Base-by-base conservation (phyloP, 768 basidiomycete genomes). In the Rhodotorula toruloides region DNA sequence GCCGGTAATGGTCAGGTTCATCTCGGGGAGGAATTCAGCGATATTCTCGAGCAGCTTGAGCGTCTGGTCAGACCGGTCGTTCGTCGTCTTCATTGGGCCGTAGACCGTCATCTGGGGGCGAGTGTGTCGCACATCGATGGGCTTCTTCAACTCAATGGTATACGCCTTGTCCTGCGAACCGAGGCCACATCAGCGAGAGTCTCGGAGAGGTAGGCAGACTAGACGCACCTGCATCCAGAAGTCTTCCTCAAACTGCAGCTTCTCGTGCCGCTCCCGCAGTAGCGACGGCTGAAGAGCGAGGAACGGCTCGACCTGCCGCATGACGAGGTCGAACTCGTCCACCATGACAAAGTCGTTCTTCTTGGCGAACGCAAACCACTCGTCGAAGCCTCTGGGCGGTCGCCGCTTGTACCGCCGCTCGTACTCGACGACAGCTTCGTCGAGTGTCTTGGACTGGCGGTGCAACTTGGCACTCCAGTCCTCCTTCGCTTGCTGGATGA, bases 321-420 rank as follows among this genome's bases (percentile, higher is more conserved):
- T 72, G 52, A 84, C 90, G 58, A 77, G 77, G 70, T 79, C 90
- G 72, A 90, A 97, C 79, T 94, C 84, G 74, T 85, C 84, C 48
- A 88, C 86, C 54, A 69, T 46, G 29, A 64, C 58, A 32, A 64
- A 69, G 50, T 61, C 52, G 58, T 69, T 83, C 77, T 77, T 88
- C 81, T 63, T 84, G 79, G 76, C 82, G 78, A 91, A 94, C 49
- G 25, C 75, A 54, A 73, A 94, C 93, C 94, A 97, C 19, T 82
- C 78, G 74, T 89, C 91, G 71, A 98, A 99, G 1, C 92, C 93
- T 49, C 82, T 84, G 0, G 94, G 93, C 9, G 96, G 96, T 31
- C 83, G 77, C 34, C 87, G 83, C 4, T 80, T 79, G 77, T 94
- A 91, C 57, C 92, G 82, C 55, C 83, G 79, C 70, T 79, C 83